Base-by-base conservation (phyloP, 148 eudicot genomes). In the Arctostaphylos glauca region DNA sequence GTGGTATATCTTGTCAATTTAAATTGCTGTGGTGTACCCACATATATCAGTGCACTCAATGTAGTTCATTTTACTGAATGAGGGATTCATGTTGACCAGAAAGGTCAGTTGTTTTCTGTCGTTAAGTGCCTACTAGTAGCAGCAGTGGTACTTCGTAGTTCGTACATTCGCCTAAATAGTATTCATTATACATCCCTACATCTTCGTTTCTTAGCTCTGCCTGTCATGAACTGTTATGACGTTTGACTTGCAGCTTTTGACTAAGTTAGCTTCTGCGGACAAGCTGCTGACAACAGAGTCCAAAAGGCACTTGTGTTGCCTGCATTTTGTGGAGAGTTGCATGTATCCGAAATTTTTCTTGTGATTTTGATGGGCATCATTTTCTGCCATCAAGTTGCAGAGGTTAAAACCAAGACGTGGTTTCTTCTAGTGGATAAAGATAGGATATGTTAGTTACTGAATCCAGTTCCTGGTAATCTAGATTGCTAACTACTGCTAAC, bases 21-120 rank as follows among this genome's bases (percentile, higher is more conserved):
- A 25, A 23, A 23, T 75, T 13, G 5, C 14, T 49, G 2, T 13
- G 10, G 56, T 2, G 0, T 23, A 21, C 78, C 78, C 41, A 75
- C 49, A 76, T 76, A 74, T 46, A 5, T 62, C 13, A 54, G 9
- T 13, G 12, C 31, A 19, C 48, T 7, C 66, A 77, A 77, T 38
- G 15, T 59, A 10, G 12, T 79, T 7, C 44, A 58, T 3, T 58
- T 43, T 10, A 44, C 41, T 60, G 71, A 58, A 43, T 44, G 41
- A 59, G 18, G 81, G 71, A 46, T 52, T 79, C 9, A 13, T 44
- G 50, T 60, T 79, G 81, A 21, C 23, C 70, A 19, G 23, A 79
- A 76, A 53, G 21, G 8, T 31, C 2, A 31, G 46, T 76, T 53
- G 60, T 6, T 53, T 31, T 18, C 4, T 3, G 2, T 76, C 3